Percentiles rank a stretch among this genome's conserved stretches.
These are phyloP conservation scores for Periglandula ipomoeae DNA, from an alignment of 2,329 filamentous ascomycete species.

Conservation along the genomic window DNA sequence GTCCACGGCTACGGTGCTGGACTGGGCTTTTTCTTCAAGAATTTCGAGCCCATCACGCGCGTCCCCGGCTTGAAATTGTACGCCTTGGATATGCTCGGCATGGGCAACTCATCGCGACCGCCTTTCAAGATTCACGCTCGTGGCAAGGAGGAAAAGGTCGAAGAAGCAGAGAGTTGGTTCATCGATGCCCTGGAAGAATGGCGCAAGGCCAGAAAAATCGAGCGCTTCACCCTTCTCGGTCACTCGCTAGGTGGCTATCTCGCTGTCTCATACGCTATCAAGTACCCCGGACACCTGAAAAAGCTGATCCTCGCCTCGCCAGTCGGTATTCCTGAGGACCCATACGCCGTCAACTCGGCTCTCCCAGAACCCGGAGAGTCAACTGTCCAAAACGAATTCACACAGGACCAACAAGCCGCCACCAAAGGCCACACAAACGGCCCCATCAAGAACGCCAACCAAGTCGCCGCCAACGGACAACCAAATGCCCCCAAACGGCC, in stretches of 20 bases:
- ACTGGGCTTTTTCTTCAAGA: conserved; percentile 96
- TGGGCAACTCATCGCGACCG: conserved; percentile 82
- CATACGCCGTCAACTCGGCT: conserved; percentile 72
- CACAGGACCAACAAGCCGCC: conserved; percentile 57
- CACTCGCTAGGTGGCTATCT: conserved; percentile 94
- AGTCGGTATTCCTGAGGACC: conserved; percentile 90
- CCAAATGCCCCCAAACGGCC: conserved; percentile 38
- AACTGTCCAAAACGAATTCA: conserved; percentile 68
- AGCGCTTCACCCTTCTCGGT: conserved; percentile 86
- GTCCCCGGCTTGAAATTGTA: conserved; percentile 79
- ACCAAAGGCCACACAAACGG: background rate
- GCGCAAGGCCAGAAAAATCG: conserved; percentile 79
- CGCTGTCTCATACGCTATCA: conserved; percentile 87
- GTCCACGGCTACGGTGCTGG: conserved; percentile 95
- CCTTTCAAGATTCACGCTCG: conserved; percentile 79
- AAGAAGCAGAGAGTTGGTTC: conserved; percentile 91
- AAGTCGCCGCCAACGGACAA: conserved; percentile 26
- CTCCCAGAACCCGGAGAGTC: conserved; percentile 71
- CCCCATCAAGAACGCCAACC: conserved; percentile 14
- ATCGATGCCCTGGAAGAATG: conserved; percentile 94
- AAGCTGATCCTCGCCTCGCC: conserved; percentile 94
- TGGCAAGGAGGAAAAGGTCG: conserved; percentile 67
- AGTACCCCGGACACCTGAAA: conserved; percentile 89
- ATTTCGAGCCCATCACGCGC: conserved; percentile 81
- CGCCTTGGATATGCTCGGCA: conserved; percentile 88